Percentiles rank a stretch among this genome's conserved stretches.
phyloP scores from a whole-genome alignment of 2,329 filamentous ascomycete species.

The Fusarium algeriense region DNA sequence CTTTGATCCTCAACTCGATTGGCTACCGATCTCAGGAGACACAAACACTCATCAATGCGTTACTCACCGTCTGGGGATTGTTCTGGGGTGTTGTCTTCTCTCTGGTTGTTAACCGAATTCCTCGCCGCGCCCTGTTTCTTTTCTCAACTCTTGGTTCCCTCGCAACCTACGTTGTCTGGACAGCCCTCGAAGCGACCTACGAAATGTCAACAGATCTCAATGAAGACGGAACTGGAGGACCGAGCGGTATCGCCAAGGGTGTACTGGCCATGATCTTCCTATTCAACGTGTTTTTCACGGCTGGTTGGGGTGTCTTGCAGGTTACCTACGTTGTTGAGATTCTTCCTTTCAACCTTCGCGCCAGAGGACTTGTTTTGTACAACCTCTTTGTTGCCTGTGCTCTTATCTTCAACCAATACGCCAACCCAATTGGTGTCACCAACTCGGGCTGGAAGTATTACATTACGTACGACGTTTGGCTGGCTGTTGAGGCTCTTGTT shows the following conservation, averaged over 20 bases:
- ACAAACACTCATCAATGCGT: constrained; percentile 7
- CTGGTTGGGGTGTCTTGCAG: constrained; percentile 20
- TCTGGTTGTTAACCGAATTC: constrained; percentile 11
- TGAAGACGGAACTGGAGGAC: constrained; percentile 12
- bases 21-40: constrained; percentile 20
- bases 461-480: constrained; percentile 15
- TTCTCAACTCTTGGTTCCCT: constrained; percentile 13
- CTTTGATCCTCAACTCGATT: constrained; percentile 20
- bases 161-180: constrained; percentile 14
- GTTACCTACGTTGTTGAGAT: constrained; percentile 24
- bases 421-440: constrained; percentile 11
- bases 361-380: constrained; percentile 5
- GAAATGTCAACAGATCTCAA: constrained; percentile 19
- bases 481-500: constrained; percentile 13
- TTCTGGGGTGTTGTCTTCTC: constrained; percentile 22
- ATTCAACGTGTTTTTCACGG: constrained; percentile 20
- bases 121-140: constrained; percentile 9
- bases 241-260: constrained; percentile 9
- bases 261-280: constrained; percentile 26
- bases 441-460: constrained; percentile 20
- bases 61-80: constrained; percentile 7
- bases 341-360: constrained; percentile 10
- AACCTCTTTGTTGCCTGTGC: constrained; percentile 13
- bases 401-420: constrained; percentile 21
- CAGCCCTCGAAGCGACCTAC: constrained; percentile 7